A percentile compares a stretch with the other conserved stretches of the same genome.
phyloP scores from a whole-genome alignment of 2,329 filamentous ascomycete species.

The Thielaviopsis punctulata region DNA sequence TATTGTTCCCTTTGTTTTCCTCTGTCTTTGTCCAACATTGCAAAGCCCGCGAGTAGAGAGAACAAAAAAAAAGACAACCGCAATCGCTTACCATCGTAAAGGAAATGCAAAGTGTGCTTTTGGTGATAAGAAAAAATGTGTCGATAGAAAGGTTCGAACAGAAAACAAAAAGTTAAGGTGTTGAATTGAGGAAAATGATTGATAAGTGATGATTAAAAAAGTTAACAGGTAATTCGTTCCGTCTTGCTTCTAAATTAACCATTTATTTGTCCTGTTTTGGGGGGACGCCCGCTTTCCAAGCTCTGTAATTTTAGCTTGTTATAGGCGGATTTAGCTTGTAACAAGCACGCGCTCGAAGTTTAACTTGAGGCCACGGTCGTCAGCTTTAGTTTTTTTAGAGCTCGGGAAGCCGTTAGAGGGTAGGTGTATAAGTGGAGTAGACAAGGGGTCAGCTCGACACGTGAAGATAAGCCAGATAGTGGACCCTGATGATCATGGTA shows the following conservation, averaged over 20 bases:
- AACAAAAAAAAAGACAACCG: not conserved
- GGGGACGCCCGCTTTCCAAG: not conserved
- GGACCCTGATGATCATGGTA: not conserved
- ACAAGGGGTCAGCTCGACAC: not conserved
- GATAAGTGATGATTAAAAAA: not conserved
- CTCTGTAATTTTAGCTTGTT: not conserved
- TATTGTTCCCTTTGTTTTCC: too few relatives aligned
- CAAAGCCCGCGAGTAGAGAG: not conserved
- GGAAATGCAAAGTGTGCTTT: not conserved
- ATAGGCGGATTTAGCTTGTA: not conserved
- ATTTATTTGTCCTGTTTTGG: not conserved
- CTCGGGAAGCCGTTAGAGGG: not conserved
- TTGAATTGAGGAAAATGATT: not conserved
- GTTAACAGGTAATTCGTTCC: not conserved
- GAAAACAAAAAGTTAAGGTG: not conserved
- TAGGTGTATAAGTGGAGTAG: not conserved
- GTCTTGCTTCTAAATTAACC: not conserved
- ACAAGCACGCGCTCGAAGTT: not conserved
- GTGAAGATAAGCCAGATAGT: not conserved
- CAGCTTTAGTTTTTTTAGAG: not conserved
- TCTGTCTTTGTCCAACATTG: not conserved
- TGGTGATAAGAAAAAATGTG: not conserved
- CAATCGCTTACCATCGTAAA: not conserved
- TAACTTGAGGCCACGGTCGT: not conserved
- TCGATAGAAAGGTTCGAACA: conserved; percentile 1